Conservation (phyloP, 345 rosid genomes). For the Salix purpurea region DNA sequence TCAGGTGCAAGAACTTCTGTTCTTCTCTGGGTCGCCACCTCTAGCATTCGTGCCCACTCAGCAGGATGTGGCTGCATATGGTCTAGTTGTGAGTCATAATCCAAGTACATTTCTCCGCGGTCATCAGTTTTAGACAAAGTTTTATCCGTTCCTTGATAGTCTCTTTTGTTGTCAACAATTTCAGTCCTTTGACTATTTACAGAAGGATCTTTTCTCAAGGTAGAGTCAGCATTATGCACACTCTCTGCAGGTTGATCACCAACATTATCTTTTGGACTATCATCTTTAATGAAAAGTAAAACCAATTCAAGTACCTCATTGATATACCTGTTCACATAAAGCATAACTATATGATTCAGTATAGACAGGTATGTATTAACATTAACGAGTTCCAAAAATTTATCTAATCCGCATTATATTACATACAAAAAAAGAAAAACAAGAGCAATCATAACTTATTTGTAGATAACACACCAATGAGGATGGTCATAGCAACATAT, state of each 20-base stretch:
- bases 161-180: background rate
- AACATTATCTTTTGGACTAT: slow-evolving; percentile 33
- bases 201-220: slow-evolving; percentile 28
- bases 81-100: slow-evolving; percentile 27
- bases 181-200: slow-evolving; percentile 13
- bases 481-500: background rate
- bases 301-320: slow-evolving; percentile 77
- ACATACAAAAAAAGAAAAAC: background rate
- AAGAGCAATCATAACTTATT: background rate
- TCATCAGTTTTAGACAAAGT: slow-evolving; percentile 27
- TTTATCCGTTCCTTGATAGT: slow-evolving; percentile 32
- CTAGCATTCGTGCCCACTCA: slow-evolving; percentile 80
- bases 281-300: slow-evolving; percentile 54
- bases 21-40: slow-evolving; percentile 88
- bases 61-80: slow-evolving; percentile 41
- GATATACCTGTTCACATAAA: slow-evolving; percentile 52
- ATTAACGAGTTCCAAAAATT: background rate
- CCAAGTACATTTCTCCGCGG: slow-evolving; percentile 28
- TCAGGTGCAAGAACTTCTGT: slow-evolving; percentile 93
- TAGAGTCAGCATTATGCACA: slow-evolving; percentile 26
- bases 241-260: slow-evolving; percentile 43
- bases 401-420: background rate
- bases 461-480: background rate
- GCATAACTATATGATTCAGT: background rate
- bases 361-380: background rate